phyloP scores from a whole-genome alignment of 2,329 filamentous ascomycete genomes.

The Cordyceps pruinosa region DNA sequence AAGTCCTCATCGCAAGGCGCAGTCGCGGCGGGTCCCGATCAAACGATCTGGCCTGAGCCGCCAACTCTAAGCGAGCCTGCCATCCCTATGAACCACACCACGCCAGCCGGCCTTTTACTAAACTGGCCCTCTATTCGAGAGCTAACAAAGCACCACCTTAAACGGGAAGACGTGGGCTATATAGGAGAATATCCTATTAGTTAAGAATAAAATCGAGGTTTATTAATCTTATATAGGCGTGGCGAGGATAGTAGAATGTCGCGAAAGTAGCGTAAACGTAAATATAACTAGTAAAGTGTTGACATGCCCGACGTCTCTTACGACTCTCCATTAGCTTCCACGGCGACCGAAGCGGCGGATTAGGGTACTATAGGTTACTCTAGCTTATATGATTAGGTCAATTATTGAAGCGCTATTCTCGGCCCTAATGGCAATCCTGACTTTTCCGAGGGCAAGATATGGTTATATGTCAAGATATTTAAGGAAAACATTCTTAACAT shows the following conservation, averaged over 20 bases:
- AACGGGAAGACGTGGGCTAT: conserved; percentile 43
- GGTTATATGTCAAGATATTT: conserved; percentile 49
- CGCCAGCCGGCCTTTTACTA: conserved; percentile 76
- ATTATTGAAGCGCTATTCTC: conserved; percentile 32
- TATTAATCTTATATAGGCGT: conserved; percentile 68
- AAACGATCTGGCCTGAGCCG: conserved; percentile 26
- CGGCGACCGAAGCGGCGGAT: conserved; percentile 45
- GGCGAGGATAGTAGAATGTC: conserved; percentile 65
- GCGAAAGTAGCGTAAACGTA: conserved; percentile 36
- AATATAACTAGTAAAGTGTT: conserved; percentile 30
- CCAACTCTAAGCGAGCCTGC: conserved; percentile 56
- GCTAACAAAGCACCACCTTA: conserved; percentile 49
- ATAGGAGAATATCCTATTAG: conserved; percentile 69
- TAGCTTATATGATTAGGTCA: conserved; percentile 36
- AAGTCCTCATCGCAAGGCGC: background rate
- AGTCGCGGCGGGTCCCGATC: conserved; percentile 10
- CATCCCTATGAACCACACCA: conserved; percentile 81
- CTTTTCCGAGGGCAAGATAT: conserved; percentile 44
- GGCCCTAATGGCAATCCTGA: conserved; percentile 46
- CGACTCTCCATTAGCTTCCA: conserved; percentile 47
- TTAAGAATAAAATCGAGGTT: conserved; percentile 65
- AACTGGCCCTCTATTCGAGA: conserved; percentile 61
- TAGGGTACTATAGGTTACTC: conserved; percentile 54
- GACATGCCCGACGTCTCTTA: conserved; percentile 43
- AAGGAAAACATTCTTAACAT: conserved; percentile 57